Evolutionary conservation across 2,329 filamentous ascomycete genomes (phyloP), one percentile per base, ranked within the genome.

Genomic region (Geosmithia putterillii): DNA sequence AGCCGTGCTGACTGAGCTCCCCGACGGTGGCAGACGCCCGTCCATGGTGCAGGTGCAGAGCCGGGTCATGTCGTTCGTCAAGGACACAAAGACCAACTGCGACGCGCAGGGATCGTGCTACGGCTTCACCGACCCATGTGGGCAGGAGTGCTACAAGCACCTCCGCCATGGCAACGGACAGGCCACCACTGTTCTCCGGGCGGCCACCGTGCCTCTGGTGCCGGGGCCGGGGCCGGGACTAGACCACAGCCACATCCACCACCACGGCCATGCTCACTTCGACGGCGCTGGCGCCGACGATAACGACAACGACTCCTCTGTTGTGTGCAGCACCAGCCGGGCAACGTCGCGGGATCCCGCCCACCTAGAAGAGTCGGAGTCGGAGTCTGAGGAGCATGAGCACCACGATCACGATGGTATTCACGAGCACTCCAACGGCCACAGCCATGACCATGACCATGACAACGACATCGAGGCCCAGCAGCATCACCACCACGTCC

Each of bases 401-500:
- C 23, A 25, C 23, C 23, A 25, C 23, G 23, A 40, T 9, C 10
- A 42, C 8, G 10, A 25, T 17, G 25, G 19, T 8, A 47, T 50
- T 14, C 46, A 48, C 20, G 44, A 52, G 7, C n/a, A n/a, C n/a
- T n/a, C n/a, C n/a, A n/a, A n/a, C n/a, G n/a, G n/a, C 28, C 6
- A 32, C 28, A 14, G 40, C 19, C 25, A 36, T 20, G 12, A 18
- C 23, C 9, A 40, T 40, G 10, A 20, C 5, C 22, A 50, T 50
- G 52, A 57, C 4, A 59, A 63, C 9, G 71, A 75, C 42, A n/a
- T 64, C 5, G 71, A 74, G 46, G 64, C 65, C 46, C 68, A 69
- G 47, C 68, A 69, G 47, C 87, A 95, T 56, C 90, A 98, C 56
- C 90, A 98, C 61, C 92, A 98, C 59, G 90, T 96, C 3, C 86